Base-by-base conservation (phyloP, 306 rosid genomes). In the Glycine latifolia region DNA sequence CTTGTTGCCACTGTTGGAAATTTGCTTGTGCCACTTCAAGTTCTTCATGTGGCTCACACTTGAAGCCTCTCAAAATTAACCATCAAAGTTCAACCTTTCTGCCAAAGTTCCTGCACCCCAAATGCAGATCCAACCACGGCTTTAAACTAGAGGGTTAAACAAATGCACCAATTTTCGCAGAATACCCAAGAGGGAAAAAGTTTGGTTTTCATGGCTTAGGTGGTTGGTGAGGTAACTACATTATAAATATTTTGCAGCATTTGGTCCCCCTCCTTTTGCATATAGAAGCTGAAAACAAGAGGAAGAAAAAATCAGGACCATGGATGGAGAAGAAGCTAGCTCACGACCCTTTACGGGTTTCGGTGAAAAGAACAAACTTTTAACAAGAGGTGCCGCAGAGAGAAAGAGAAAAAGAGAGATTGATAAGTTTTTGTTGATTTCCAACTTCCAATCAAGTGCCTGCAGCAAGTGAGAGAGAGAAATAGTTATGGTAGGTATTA, bases 11-110 rank as follows among this genome's bases (percentile, higher is more conserved):
- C 79, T 89, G 85, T 76, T 87, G 11, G 90, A 76, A 75, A 81
- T 88, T 71, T 88, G 88, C 83, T 86, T 91, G 53, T 85, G 83
- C 91, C 93, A 89, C 81, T 71, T 54, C 16, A 88, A 78, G 69
- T 85, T 94, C 94, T 90, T 90, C 97, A 91, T 93, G 82, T 88
- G 83, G 83, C 68, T 70, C 78, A 16, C 82, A 14, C 59, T 65
- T 39, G 71, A 49, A 72, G 67, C 80, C 86, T 79, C 71, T 71
- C 60, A 86, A 81, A 76, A 26, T 26, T 26, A 26, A 85, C 82
- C 93, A 83, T 85, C 82, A 79, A 85, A 59, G 39, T 85, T 85
- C 62, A 67, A 59, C 60, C 44, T n/a, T 67, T 67, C 15, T 33
- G 11, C 31, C 53, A 44, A 74, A 9, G 54, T 14, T 77, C 16